Conservation (phyloP, 352 stramenopile species). For the Globisporangium uncinulatum region DNA sequence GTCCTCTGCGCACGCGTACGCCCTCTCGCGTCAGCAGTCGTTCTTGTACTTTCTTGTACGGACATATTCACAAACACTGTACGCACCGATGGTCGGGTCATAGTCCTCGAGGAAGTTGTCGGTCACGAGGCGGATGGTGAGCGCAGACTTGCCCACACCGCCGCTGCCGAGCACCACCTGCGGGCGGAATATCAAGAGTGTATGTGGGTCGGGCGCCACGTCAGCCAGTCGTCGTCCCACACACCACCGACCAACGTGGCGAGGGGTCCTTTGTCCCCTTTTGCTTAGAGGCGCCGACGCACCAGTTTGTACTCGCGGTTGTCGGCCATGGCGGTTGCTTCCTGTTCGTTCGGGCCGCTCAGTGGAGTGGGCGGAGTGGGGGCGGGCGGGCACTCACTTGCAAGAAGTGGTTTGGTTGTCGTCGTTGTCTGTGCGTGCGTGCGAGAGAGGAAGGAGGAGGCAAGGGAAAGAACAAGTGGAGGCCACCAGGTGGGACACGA, state of each 20-base stretch:
- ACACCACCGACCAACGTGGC: too few relatives aligned
- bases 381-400: background rate
- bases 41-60: background rate
- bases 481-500: too few relatives aligned
- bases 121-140: conserved; percentile 90
- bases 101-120: conserved; percentile 93
- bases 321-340: conserved; percentile 31
- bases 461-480: background rate
- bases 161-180: conserved; percentile 87
- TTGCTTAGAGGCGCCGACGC: conserved; percentile 7
- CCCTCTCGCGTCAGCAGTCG: conserved; percentile 2
- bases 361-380: background rate
- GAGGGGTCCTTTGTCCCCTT: too few relatives aligned
- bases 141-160: conserved; percentile 88
- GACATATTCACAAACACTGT: background rate
- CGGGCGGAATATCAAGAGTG: background rate
- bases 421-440: conserved; percentile 1
- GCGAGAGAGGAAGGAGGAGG: background rate
- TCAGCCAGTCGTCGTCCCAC: background rate
- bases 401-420: background rate
- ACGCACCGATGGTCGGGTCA: conserved; percentile 87
- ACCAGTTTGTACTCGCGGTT: conserved; percentile 86
- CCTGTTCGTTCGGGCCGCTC: background rate
- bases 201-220: background rate
- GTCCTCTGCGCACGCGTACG: conserved; percentile 57